Evolutionary conservation across 441 rosid genomes (phyloP), one percentile per base, ranked within the genome.

Genomic region (Gossypium aridum): DNA sequence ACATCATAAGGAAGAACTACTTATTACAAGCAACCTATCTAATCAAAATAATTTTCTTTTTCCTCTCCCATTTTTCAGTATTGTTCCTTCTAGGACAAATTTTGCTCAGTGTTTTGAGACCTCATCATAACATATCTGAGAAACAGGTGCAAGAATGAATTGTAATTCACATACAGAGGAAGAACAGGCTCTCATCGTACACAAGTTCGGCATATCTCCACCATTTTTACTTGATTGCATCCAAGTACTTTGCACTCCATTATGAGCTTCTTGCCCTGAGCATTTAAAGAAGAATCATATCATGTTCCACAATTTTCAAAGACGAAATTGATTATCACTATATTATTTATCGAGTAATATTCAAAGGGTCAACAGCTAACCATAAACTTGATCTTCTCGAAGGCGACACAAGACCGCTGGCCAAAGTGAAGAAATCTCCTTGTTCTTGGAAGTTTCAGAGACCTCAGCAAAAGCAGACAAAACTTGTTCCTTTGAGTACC

Each of bases 371-470:
- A 80, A 77, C 64, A 25, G 57, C 31, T 76, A 77, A 71, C 79
- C 83, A 65, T 90, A 91, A 71, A 91, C 84, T 75, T 84, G 83
- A 78, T 83, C 85, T 86, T 94, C 91, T 76, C 82, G 89, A 66
- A 92, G 97, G 79, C 63, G 87, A 79, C 93, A 90, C 79, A 88
- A 74, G 51, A 89, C 90, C 5, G 90, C 82, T 31, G 88, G 90
- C 97, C 89, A 88, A 57, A 91, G 84, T 64, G 88, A 79, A 22
- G 91, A 83, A 31, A 86, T 84, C 73, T 85, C 92, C 81, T 85
- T 85, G 77, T 75, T 80, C 56, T 70, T 77, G 39, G 93, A 84
- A 77, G 86, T 83, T 79, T 86, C 84, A 72, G 89, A 87, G 74
- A 89, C 91, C 82, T 89, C 91, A 80, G 70, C 65, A 77, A 78